Conservation (phyloP, 306 rosid species). For the Vachellia pachyceras region DNA sequence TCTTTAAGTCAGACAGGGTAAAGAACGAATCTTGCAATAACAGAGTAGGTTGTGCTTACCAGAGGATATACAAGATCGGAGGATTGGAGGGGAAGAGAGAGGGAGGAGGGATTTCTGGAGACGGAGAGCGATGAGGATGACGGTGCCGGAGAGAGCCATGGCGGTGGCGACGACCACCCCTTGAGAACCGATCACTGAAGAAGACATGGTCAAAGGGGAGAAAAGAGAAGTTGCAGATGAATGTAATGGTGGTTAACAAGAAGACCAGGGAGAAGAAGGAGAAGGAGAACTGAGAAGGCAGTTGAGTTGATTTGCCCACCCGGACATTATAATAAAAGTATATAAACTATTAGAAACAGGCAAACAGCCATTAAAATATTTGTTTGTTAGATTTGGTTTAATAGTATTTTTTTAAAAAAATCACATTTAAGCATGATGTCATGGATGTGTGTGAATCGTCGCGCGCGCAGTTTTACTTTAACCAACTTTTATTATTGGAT, state of each 20-base stretch:
- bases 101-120: conserved; percentile 59
- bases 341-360: background rate
- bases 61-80: conserved; percentile 81
- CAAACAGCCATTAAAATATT: no score
- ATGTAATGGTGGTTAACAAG: background rate
- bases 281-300: background rate
- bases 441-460: background rate
- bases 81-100: conserved; percentile 49
- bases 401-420: no score
- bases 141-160: conserved; percentile 99
- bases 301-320: background rate
- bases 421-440: background rate
- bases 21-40: background rate
- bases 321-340: background rate
- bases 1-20: background rate
- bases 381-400: background rate
- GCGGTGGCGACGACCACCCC: conserved; percentile 93
- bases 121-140: conserved; percentile 81
- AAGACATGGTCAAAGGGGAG: conserved; percentile 51
- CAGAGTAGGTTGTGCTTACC: conserved; percentile 50
- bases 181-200: conserved; percentile 69
- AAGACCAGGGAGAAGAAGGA: background rate
- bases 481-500: background rate
- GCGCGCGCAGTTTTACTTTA: no score
- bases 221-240: background rate